A percentile compares a stretch with the other conserved stretches of the same genome.
Conservation (phyloP, 352 stramenopile species). For the Pythium rishiriense region DNA sequence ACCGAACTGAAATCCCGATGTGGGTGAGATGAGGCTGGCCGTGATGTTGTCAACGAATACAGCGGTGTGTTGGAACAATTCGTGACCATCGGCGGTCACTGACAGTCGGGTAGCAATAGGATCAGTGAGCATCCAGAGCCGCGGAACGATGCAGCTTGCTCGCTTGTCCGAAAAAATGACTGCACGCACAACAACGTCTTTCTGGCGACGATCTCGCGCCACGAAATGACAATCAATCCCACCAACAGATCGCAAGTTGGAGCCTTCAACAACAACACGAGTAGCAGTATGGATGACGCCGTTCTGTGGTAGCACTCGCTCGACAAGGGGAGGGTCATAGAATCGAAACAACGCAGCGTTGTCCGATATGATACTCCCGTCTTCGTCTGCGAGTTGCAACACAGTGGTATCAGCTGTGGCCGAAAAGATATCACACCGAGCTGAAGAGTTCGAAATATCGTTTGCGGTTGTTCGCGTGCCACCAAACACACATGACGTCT, state of each 20-base stretch:
- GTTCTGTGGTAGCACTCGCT: constrained; percentile 2
- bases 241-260: constrained; percentile 13
- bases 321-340: constrained; percentile 13
- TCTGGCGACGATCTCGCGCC: background rate
- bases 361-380: constrained; percentile 17
- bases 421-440: constrained; percentile 12
- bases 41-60: constrained; percentile 2
- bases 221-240: constrained; percentile 18
- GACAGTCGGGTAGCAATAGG: background rate
- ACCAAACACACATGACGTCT: constrained; percentile 17
- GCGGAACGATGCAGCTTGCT: constrained; percentile 18
- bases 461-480: background rate
- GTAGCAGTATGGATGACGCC: constrained; percentile 22
- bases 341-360: constrained; percentile 25
- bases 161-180: constrained; percentile 6
- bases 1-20: constrained; percentile 11
- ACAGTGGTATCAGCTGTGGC: background rate
- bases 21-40: background rate
- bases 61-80: constrained; percentile 1
- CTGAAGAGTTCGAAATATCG: background rate
- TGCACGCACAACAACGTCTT: background rate
- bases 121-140: background rate
- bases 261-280: constrained; percentile 17
- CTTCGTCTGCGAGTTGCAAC: constrained; percentile 10
- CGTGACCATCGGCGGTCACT: constrained; percentile 1